Percentiles rank a stretch among this genome's conserved stretches.
Evolutionary conservation across 1,284 basidiomycete species (phyloP).

Genomic region (Baeospora myosura): DNA sequence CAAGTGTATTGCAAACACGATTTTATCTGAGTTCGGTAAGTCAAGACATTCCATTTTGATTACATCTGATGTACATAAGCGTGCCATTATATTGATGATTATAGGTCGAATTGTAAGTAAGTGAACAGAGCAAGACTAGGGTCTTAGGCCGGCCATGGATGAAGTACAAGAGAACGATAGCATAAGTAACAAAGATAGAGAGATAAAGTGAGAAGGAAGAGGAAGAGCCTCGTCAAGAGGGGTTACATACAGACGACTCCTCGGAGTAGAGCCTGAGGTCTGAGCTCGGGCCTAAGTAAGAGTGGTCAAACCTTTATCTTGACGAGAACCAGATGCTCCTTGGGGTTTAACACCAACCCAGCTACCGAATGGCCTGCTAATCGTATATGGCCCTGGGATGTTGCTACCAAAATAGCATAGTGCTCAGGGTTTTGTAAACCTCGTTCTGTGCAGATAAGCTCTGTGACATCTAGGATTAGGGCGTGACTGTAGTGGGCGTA

Average conservation of each 20-base stretch:
- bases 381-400: background rate
- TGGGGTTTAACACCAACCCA: background rate
- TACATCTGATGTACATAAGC: too few relatives aligned
- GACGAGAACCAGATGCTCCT: background rate
- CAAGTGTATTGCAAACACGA: too few relatives aligned
- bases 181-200: background rate
- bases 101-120: too few relatives aligned
- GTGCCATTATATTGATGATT: too few relatives aligned
- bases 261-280: too few relatives aligned
- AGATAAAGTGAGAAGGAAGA: background rate
- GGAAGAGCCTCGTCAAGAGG: background rate
- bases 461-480: background rate
- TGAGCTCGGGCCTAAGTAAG: too few relatives aligned
- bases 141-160: background rate
- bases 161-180: background rate
- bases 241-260: background rate
- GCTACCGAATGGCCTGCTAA: background rate
- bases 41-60: too few relatives aligned
- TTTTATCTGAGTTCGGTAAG: too few relatives aligned
- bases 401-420: background rate
- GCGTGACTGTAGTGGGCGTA: background rate
- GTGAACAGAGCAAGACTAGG: background rate
- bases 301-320: background rate
- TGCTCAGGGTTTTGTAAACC: background rate
- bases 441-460: background rate